Conservation (phyloP, 352 stramenopile genomes). For the Phytophthora meadii region DNA sequence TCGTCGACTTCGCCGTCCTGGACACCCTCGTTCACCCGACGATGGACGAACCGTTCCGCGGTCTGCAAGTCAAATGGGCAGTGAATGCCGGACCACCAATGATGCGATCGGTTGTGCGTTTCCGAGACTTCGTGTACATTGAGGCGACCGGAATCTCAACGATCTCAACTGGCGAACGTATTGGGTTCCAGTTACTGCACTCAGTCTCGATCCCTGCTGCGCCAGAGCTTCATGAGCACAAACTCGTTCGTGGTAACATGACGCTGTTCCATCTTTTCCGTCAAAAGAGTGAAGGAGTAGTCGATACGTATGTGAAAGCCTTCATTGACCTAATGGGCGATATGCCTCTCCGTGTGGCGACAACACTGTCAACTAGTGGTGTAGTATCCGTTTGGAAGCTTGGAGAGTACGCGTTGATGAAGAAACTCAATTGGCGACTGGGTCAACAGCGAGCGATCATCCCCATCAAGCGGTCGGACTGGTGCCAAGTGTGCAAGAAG, state of each 20-base stretch:
- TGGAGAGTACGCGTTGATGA: slow-evolving; percentile 37
- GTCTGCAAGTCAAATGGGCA: slow-evolving; percentile 56
- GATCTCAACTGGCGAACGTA: slow-evolving; percentile 45
- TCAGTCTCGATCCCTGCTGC: slow-evolving; percentile 35
- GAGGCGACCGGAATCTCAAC: slow-evolving; percentile 55
- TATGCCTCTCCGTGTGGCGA: slow-evolving; percentile 42
- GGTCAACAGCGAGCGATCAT: slow-evolving; percentile 18
- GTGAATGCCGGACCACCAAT: slow-evolving; percentile 55
- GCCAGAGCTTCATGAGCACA: slow-evolving; percentile 42
- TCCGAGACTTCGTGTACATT: slow-evolving; percentile 64
- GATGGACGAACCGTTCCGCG: slow-evolving; percentile 47
- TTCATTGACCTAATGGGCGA: slow-evolving; percentile 48
- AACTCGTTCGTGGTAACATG: slow-evolving; percentile 60
- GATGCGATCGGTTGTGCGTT: slow-evolving; percentile 55
- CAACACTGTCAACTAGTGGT: slow-evolving; percentile 33
- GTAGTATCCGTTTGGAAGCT: slow-evolving; percentile 48
- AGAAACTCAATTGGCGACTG: slow-evolving; percentile 43
- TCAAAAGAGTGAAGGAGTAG: slow-evolving; percentile 41
- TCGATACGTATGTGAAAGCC: slow-evolving; percentile 49
- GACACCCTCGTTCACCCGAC: slow-evolving; percentile 44
- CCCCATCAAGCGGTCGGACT: slow-evolving; percentile 1
- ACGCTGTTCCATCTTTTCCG: slow-evolving; percentile 60
- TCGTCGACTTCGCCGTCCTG: slow-evolving; percentile 59
- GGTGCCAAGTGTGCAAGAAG: slow-evolving; percentile 31
- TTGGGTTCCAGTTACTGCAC: slow-evolving; percentile 52